These are phyloP conservation scores for Tolypocladium paradoxum DNA, from an alignment of 2,329 filamentous ascomycete species.

Conservation along the genomic window DNA sequence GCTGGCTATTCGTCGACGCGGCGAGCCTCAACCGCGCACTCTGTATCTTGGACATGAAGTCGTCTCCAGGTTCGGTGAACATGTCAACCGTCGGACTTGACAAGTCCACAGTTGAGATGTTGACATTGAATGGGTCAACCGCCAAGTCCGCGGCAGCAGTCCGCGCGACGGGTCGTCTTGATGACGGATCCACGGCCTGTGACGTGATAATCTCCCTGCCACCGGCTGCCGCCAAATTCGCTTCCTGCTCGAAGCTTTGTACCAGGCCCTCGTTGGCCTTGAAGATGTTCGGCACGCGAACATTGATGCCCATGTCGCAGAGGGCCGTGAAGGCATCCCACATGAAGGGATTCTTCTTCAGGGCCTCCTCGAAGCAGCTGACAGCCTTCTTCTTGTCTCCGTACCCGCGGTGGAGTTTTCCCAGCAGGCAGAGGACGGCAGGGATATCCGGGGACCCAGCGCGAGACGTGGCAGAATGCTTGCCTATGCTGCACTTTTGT, in stretches of 20 bases:
- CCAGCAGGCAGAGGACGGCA: slow-evolving; percentile 71
- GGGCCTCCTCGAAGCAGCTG: slow-evolving; percentile 74
- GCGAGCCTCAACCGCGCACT: slow-evolving; percentile 37
- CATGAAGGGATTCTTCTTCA: slow-evolving; percentile 90
- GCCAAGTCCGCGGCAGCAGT: slow-evolving; percentile 23
- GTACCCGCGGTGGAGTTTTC: slow-evolving; percentile 75
- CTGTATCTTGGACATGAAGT: slow-evolving; percentile 46
- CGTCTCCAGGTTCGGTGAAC: slow-evolving; percentile 35
- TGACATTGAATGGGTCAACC: slow-evolving; percentile 42
- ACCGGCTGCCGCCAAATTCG: slow-evolving; percentile 15
- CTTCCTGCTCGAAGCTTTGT: slow-evolving; percentile 32
- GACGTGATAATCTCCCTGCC: slow-evolving; percentile 23
- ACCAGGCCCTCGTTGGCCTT: slow-evolving; percentile 50
- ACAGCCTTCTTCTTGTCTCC: slow-evolving; percentile 77
- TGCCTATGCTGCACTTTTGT: slow-evolving; percentile 66
- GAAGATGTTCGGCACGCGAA: slow-evolving; percentile 81
- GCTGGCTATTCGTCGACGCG: slow-evolving; percentile 22
- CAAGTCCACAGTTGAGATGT: slow-evolving; percentile 27
- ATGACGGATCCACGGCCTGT: slow-evolving; percentile 26
- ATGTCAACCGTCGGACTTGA: slow-evolving; percentile 31
- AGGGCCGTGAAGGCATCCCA: slow-evolving; percentile 92
- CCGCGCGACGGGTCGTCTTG: slow-evolving; percentile 31
- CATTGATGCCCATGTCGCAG: slow-evolving; percentile 74
- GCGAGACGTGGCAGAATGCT: slow-evolving; percentile 67
- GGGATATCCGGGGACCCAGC: slow-evolving; percentile 73